Conservation (phyloP, 2,329 filamentous ascomycete species). For the Diaporthe longicolla region DNA sequence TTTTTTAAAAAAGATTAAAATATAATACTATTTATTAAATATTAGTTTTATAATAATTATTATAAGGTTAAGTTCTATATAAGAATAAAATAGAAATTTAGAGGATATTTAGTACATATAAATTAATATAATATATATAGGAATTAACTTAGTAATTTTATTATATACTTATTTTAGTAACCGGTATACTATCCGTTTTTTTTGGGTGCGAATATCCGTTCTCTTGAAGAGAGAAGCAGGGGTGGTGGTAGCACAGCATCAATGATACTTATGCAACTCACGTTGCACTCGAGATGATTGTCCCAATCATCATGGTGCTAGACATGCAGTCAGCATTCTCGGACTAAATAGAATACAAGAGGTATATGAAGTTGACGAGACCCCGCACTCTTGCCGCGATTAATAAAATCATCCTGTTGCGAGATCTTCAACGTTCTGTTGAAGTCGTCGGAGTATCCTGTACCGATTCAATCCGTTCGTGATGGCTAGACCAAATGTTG, state of each 20-base stretch:
- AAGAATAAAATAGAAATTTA: too few species aligned
- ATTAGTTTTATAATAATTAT: too few species aligned
- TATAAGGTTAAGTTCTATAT: too few species aligned
- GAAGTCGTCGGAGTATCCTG: neutral
- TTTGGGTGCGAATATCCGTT: too few species aligned
- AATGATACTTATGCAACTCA: neutral
- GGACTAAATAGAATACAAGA: neutral
- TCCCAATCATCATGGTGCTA: constrained; percentile 4
- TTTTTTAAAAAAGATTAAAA: too few species aligned
- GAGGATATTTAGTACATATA: too few species aligned
- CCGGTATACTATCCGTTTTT: too few species aligned
- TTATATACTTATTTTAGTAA: too few species aligned
- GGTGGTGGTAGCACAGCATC: neutral
- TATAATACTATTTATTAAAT: too few species aligned
- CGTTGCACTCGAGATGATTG: neutral
- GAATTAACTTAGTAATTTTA: too few species aligned
- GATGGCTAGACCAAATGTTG: constrained; percentile 2
- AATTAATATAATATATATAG: too few species aligned
- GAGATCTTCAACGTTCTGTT: neutral
- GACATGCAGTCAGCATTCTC: constrained; percentile 16
- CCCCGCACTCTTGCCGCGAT: neutral
- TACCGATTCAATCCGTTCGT: neutral
- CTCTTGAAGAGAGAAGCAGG: neutral
- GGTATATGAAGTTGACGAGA: neutral
- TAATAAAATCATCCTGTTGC: neutral